A percentile compares a stretch with the other conserved stretches of the same genome.
Conservation (phyloP, 2,329 filamentous ascomycete species). For the Periconia sp. region DNA sequence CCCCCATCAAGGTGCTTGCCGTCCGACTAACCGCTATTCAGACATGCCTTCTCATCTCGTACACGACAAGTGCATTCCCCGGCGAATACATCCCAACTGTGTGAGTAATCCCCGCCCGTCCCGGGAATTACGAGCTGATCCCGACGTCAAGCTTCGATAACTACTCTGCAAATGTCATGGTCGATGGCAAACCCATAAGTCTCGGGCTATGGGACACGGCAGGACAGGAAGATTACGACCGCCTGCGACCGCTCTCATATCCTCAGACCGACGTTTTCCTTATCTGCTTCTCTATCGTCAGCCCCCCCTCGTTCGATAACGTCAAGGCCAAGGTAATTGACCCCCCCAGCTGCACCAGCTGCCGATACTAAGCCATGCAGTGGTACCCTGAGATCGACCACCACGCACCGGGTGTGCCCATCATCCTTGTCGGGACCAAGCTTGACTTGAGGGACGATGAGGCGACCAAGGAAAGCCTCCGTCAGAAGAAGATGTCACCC, state of each 20-base stretch:
- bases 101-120: conserved; percentile 57
- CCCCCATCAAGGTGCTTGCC: too few relatives aligned
- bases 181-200: conserved; percentile 97
- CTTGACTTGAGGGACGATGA: conserved; percentile 92
- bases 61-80: conserved; percentile 99
- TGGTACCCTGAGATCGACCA: conserved; percentile 99
- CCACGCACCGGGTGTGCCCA: conserved; percentile 92
- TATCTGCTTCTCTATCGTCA: conserved; percentile 98
- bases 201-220: conserved; percentile 98
- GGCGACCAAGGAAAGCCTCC: conserved; percentile 78
- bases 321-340: conserved; percentile 89
- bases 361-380: conserved; percentile 55
- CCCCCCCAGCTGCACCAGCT: conserved; percentile 1
- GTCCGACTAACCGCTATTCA: too few relatives aligned
- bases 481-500: conserved; percentile 95
- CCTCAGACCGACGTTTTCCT: conserved; percentile 98
- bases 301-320: conserved; percentile 97
- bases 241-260: conserved; percentile 92
- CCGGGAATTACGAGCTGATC: conserved; percentile 26
- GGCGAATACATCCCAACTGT: conserved; percentile 99
- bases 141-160: conserved; percentile 84
- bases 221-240: conserved; percentile 97
- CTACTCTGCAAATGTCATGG: conserved; percentile 98
- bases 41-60: conserved; percentile 99
- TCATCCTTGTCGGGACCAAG: conserved; percentile 97